Percentiles rank a stretch among this genome's conserved stretches.
phyloP scores from a whole-genome alignment of 2,329 filamentous ascomycete species.

The Cryphonectria parasitica region DNA sequence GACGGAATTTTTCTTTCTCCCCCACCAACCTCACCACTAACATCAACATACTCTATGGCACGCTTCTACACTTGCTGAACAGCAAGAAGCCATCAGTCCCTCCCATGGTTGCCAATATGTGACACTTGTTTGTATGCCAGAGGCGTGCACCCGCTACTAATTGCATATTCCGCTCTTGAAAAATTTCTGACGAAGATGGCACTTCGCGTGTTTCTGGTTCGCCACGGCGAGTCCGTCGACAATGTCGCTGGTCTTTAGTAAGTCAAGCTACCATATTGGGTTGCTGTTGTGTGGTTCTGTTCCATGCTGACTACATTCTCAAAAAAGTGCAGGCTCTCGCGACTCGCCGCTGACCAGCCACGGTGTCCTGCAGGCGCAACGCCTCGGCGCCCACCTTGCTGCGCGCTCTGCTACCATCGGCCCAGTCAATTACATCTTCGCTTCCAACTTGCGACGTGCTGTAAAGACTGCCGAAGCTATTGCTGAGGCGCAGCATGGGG shows the following conservation, averaged over 20 bases:
- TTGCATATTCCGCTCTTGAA: background rate
- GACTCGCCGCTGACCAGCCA: slow-evolving; percentile 83
- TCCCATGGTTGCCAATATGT: background rate
- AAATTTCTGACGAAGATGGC: slow-evolving; percentile 3
- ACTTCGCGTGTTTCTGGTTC: slow-evolving; percentile 73
- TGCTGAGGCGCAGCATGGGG: slow-evolving; percentile 53
- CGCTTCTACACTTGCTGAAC: background rate
- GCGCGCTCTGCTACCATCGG: slow-evolving; percentile 34
- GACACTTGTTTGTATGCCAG: background rate
- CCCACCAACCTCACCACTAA: background rate
- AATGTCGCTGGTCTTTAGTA: slow-evolving; percentile 81
- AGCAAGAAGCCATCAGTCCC: background rate
- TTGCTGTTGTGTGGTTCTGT: slow-evolving; percentile 29
- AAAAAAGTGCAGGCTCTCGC: slow-evolving; percentile 69
- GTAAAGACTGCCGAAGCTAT: slow-evolving; percentile 71
- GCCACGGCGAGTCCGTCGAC: slow-evolving; percentile 89
- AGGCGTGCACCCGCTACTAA: slow-evolving; percentile 5
- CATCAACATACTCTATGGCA: background rate
- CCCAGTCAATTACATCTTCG: slow-evolving; percentile 67
- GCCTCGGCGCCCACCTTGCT: slow-evolving; percentile 67
- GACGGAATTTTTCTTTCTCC: background rate
- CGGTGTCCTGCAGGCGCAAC: slow-evolving; percentile 76
- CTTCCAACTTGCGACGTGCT: slow-evolving; percentile 78
- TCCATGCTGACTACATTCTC: slow-evolving; percentile 53
- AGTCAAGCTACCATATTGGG: slow-evolving; percentile 33